Conservation (phyloP, 139 green algal genomes). For the Chlorella sp. region DNA sequence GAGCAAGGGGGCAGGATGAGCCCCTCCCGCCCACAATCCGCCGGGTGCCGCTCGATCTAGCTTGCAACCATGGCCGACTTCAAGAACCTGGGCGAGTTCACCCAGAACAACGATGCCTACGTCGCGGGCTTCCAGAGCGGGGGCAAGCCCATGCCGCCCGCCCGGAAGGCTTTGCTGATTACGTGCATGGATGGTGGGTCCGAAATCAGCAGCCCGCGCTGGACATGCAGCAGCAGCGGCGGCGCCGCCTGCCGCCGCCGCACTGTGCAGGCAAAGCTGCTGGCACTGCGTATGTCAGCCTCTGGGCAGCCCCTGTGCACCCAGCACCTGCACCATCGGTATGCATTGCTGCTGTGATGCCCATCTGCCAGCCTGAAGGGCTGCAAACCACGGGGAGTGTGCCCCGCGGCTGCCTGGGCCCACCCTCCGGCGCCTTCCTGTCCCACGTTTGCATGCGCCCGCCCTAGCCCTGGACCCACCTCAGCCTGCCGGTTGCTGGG, state of each 20-base stretch:
- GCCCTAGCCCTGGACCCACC: too few relatives aligned
- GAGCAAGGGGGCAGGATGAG: too few relatives aligned
- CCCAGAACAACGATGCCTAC: not conserved
- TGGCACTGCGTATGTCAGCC: not conserved
- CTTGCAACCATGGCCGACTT: not conserved
- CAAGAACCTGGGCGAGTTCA: slow-evolving; percentile 19
- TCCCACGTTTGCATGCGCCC: too few relatives aligned
- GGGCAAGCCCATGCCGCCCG: slow-evolving; percentile 23
- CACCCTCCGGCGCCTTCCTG: too few relatives aligned
- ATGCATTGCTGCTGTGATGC: not conserved
- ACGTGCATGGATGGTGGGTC: slow-evolving; percentile 49
- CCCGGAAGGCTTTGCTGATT: slow-evolving; percentile 37
- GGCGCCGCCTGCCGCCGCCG: not conserved
- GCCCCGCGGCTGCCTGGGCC: not conserved
- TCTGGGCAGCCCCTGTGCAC: not conserved
- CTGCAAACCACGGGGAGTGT: too few relatives aligned
- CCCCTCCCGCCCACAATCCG: too few relatives aligned
- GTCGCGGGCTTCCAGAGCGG: not conserved
- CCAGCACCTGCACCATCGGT: not conserved
- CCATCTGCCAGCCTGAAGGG: too few relatives aligned
- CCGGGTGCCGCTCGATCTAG: too few relatives aligned
- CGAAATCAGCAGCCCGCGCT: not conserved
- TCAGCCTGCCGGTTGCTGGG: too few relatives aligned
- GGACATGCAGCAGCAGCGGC: not conserved
- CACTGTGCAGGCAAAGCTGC: not conserved